These are phyloP conservation scores for Botrytis cinerea DNA, from an alignment of 2,329 filamentous ascomycete genomes.

Conservation along the genomic window DNA sequence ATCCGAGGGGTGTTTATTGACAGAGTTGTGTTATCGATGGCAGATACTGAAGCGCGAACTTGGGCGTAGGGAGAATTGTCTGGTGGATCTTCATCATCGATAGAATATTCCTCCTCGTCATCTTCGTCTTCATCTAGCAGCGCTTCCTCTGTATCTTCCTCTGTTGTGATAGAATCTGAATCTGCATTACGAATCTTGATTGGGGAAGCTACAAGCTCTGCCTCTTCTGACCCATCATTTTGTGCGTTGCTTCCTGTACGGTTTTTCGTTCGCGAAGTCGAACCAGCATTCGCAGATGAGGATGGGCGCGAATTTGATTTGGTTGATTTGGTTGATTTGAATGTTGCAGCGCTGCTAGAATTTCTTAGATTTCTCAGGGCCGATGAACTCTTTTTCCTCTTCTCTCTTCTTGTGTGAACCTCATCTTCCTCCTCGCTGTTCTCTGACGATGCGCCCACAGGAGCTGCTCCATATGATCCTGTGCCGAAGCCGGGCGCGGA, in stretches of 20 bases:
- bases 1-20: slow-evolving; percentile 87
- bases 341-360: slow-evolving; percentile 31
- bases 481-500: slow-evolving; percentile 62
- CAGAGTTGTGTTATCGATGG: slow-evolving; percentile 72
- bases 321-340: slow-evolving; percentile 24
- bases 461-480: slow-evolving; percentile 61
- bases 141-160: slow-evolving; percentile 41
- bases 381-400: slow-evolving; percentile 32
- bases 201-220: slow-evolving; percentile 33
- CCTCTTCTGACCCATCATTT: slow-evolving; percentile 32
- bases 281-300: slow-evolving; percentile 20
- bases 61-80: slow-evolving; percentile 78
- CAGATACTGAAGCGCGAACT: slow-evolving; percentile 76
- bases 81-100: slow-evolving; percentile 53
- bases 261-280: background rate
- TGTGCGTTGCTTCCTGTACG: slow-evolving; percentile 20
- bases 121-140: slow-evolving; percentile 40
- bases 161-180: slow-evolving; percentile 37
- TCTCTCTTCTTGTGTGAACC: slow-evolving; percentile 32
- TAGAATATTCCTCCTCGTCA: slow-evolving; percentile 43
- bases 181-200: slow-evolving; percentile 29
- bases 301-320: slow-evolving; percentile 27
- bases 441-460: slow-evolving; percentile 46
- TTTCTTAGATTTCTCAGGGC: slow-evolving; percentile 38
- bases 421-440: slow-evolving; percentile 42